Evolutionary conservation across 805 yeast genomes (phyloP).

Genomic region (Sungouiella blattae): DNA sequence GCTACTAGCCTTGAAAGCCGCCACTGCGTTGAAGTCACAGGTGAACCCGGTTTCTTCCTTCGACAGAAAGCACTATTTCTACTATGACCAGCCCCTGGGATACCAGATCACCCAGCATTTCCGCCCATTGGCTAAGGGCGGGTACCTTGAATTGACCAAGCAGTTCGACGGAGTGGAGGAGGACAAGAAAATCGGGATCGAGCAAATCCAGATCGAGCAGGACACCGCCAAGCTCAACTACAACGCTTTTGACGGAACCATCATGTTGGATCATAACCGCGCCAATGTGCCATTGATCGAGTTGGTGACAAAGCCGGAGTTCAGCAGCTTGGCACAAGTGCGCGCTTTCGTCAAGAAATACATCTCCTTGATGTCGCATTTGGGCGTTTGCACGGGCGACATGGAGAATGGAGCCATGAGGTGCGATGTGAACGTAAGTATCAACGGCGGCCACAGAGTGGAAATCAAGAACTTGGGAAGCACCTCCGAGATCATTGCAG

Average conservation of each 20-base stretch:
- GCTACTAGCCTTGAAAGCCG: conserved; percentile 65
- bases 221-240: conserved; percentile 85
- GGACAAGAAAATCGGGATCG: conserved; percentile 50
- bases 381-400: conserved; percentile 82
- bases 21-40: conserved; percentile 60
- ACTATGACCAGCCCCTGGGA: conserved; percentile 94
- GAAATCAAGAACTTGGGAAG: conserved; percentile 90
- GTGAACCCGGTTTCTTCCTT: conserved; percentile 61
- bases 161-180: conserved; percentile 52
- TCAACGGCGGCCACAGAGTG: conserved; percentile 67
- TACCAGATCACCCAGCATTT: conserved; percentile 92
- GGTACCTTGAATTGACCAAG: conserved; percentile 47
- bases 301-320: conserved; percentile 88
- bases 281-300: conserved; percentile 86
- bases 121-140: conserved; percentile 72
- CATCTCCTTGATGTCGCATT: conserved; percentile 63
- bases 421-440: conserved; percentile 90
- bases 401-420: conserved; percentile 93
- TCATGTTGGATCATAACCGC: conserved; percentile 74
- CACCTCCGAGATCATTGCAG: conserved; percentile 72
- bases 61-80: conserved; percentile 94
- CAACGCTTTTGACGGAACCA: conserved; percentile 33
- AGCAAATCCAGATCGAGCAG: conserved; percentile 89
- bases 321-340: conserved; percentile 62
- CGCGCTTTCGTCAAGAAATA: conserved; percentile 77